Evolutionary conservation across 192 early-diverging fungal genomes (phyloP), one percentile per base, ranked within the genome.

Genomic region (Thoreauomyces humboldtii): DNA sequence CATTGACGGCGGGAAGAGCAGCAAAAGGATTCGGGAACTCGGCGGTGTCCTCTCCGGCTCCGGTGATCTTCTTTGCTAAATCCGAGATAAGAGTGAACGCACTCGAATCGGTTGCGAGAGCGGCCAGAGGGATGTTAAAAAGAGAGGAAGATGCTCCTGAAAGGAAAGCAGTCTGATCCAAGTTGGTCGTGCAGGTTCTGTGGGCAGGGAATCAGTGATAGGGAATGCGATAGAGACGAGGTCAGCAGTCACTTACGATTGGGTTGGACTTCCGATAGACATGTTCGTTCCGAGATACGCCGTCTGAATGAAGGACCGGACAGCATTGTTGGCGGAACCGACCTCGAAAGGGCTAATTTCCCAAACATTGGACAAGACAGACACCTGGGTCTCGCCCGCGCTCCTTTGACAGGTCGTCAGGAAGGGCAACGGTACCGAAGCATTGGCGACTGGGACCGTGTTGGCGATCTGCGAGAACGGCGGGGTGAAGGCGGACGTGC

Each of bases 141-240:
- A 73, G 58, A 11, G 71, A 67, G 14, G 71, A 73, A 31, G 65
- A 67, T 3, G 59, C 63, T 33, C 65, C 71, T 9, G 44, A n/a
- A 36, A 62, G 21, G 65, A 61, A 73, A 15, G 24, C 57, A 47
- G 66, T 60, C 31, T 61, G 36, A 36, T 73, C 71, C 21, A 73
- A 68, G 38, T 44, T 57, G 21, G n/a, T 41, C 27, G 51, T 48
- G 50, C 70, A 72, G 2, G 28, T 19, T 11, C 44, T 46, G 44
- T 6, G 19, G 12, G 12, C n/a, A 12, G 25, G 44, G 4, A 46
- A 46, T n/a, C n/a, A n/a, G n/a, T n/a, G n/a, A n/a, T n/a, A n/a
- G n/a, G n/a, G n/a, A n/a, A n/a, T n/a, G n/a, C n/a, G n/a, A n/a
- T n/a, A n/a, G n/a, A n/a, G n/a, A n/a, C n/a, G 14, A 3, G 44